Evolutionary conservation across 495 filamentous ascomycete species (phyloP), one percentile per base, ranked within the genome.

Genomic region (Penicillium verhagenii): DNA sequence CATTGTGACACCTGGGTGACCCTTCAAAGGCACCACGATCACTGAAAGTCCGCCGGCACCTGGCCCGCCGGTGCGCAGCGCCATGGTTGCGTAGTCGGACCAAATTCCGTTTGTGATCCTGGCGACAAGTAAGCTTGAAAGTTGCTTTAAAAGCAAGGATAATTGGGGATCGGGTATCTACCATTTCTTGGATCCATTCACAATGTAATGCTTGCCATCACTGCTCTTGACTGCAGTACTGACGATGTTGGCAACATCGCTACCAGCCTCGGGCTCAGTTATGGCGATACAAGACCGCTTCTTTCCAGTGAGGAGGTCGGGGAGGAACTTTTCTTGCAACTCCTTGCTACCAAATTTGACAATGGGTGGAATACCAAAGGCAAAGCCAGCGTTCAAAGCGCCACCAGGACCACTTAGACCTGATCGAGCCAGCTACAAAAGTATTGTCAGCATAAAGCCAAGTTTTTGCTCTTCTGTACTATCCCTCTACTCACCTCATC

Each of bases 121-220:
- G 52, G 4, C 3, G 33, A 11, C 8, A n/a, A 18, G 20, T 46
- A 47, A 52, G 39, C 11, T 20, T 7, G 23, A 26, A 23, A 25
- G n/a, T n/a, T 24, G 3, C n/a, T 2, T 42, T 29, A 21, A 1
- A 14, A 23, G 4, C 7, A 19, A 21, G 46, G 19, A n/a, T n/a
- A 8, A n/a, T 25, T 26, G 3, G n/a, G 9, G 21, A 5, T 42
- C 13, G 20, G 1, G n/a, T 18, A 23, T 35, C 4, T 64, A 81
- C 86, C 89, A 92, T 75, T 92, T 92, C 78, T 92, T 92, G 0
- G 77, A 77, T 26, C 89, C 89, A 50, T 89, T 91, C 26, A 92
- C 66, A 28, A 91, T 77, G 54, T 87, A 92, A 59, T 83, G 70
- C 58, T 81, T 82, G 28, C 87, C 86, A 56, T 87, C 84, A 16